These are phyloP conservation scores for Euptelea pleiosperma DNA, from an alignment of 164 flowering plant species.

Conservation along the genomic window DNA sequence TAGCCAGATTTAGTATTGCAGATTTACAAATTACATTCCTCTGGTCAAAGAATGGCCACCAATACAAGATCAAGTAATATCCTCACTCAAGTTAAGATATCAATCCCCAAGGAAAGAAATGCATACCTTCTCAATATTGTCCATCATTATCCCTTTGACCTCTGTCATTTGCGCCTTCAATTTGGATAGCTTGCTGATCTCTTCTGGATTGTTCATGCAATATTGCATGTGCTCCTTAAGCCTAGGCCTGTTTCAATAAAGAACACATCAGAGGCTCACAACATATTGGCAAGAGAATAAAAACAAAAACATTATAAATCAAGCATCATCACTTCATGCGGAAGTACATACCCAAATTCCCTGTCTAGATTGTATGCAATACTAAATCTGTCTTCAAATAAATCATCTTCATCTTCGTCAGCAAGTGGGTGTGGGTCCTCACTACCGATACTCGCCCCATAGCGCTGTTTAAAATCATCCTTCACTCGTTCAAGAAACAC, in stretches of 20 bases:
- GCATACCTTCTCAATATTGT: constrained; percentile 82
- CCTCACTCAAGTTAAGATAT: background rate
- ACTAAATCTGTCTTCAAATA: constrained; percentile 88
- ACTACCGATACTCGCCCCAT: constrained; percentile 63
- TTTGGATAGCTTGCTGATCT: constrained; percentile 76
- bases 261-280: background rate
- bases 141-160: constrained; percentile 93
- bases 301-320: too few relatives aligned
- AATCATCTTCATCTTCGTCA: constrained; percentile 74
- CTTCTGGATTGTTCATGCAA: constrained; percentile 83
- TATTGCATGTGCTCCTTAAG: constrained; percentile 92
- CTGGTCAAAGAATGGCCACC: background rate
- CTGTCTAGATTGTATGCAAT: constrained; percentile 95
- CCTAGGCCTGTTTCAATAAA: constrained; percentile 52
- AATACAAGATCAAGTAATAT: background rate
- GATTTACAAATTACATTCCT: too few relatives aligned
- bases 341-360: constrained; percentile 79
- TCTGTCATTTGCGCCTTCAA: constrained; percentile 85
- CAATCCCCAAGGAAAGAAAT: background rate
- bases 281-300: background rate
- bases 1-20: too few relatives aligned
- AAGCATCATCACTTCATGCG: background rate
- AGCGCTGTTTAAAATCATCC: constrained; percentile 85
- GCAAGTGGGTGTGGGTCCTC: constrained; percentile 78
- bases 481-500: constrained; percentile 92